Conservation (phyloP, 352 stramenopile species). For the Globisporangium splendens region DNA sequence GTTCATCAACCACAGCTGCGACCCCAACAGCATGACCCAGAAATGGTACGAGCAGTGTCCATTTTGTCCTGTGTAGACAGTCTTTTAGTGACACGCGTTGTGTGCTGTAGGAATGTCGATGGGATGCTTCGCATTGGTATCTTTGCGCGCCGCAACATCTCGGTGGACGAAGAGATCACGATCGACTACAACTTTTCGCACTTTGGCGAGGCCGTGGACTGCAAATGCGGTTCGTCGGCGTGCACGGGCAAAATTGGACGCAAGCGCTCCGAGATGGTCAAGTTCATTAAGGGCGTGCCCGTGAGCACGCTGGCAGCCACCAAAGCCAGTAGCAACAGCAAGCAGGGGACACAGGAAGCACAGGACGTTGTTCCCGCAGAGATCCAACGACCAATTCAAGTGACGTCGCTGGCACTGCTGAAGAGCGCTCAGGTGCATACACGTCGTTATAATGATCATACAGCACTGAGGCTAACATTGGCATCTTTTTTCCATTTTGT, state of each 20-base stretch:
- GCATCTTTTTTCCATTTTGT: neutral
- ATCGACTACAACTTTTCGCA: slow-evolving; percentile 87
- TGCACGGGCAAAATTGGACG: slow-evolving; percentile 75
- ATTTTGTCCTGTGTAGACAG: neutral
- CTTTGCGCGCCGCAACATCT: slow-evolving; percentile 63
- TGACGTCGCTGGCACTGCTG: slow-evolving; percentile 70
- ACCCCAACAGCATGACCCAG: slow-evolving; percentile 93
- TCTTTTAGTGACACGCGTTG: neutral
- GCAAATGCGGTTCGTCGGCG: slow-evolving; percentile 67
- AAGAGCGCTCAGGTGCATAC: slow-evolving; percentile 50
- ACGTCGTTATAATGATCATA: neutral
- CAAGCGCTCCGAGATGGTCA: slow-evolving; percentile 47
- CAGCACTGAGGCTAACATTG: neutral
- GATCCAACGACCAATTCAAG: slow-evolving; percentile 54
- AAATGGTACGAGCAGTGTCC: slow-evolving; percentile 70
- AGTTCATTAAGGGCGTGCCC: slow-evolving; percentile 16
- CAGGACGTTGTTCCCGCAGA: slow-evolving; percentile 35
- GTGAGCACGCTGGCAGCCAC: neutral
- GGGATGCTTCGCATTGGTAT: slow-evolving; percentile 75
- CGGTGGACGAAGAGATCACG: slow-evolving; percentile 64
- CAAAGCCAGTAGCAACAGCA: slow-evolving; percentile 14
- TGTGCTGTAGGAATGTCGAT: slow-evolving; percentile 51
- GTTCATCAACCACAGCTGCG: slow-evolving; percentile 96
- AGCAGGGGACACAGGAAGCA: slow-evolving; percentile 4
- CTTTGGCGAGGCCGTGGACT: slow-evolving; percentile 73